These are phyloP conservation scores for Colletotrichum destructivum DNA, from an alignment of 2,329 filamentous ascomycete genomes.

Conservation along the genomic window DNA sequence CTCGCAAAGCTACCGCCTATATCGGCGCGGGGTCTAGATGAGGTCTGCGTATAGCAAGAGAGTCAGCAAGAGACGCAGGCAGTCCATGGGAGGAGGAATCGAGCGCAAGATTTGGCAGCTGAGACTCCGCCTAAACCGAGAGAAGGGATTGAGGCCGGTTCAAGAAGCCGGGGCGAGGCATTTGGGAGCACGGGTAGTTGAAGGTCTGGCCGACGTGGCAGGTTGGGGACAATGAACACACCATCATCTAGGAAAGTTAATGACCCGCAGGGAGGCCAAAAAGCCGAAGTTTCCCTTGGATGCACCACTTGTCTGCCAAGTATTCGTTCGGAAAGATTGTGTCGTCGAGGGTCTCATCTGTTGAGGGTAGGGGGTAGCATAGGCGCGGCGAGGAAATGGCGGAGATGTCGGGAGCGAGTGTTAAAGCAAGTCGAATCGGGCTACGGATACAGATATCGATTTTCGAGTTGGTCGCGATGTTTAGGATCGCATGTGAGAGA, in stretches of 20 bases:
- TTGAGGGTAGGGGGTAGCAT: conserved; percentile 31
- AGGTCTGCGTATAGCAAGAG: conserved; percentile 61
- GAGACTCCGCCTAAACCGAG: conserved; percentile 2
- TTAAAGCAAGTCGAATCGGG: conserved; percentile 2
- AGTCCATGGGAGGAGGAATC: neutral
- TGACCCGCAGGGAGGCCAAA: conserved; percentile 56
- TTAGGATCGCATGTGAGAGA: conserved; percentile 30
- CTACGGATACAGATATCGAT: conserved; percentile 32
- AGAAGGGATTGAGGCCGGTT: neutral
- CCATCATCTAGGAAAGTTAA: conserved; percentile 64
- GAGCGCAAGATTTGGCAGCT: conserved; percentile 12
- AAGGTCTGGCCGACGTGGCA: neutral
- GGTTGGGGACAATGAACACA: conserved; percentile 52
- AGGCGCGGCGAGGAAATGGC: conserved; percentile 32
- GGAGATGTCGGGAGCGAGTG: conserved; percentile 7
- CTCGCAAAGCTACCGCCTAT: conserved; percentile 70
- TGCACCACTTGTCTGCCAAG: conserved; percentile 36
- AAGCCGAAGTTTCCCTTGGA: conserved; percentile 50
- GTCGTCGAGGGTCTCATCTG: conserved; percentile 40
- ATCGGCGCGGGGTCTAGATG: conserved; percentile 70
- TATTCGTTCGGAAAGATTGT: conserved; percentile 38
- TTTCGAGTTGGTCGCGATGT: conserved; percentile 26
- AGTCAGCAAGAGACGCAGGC: conserved; percentile 43
- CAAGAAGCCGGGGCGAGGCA: neutral
- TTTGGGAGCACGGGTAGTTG: neutral